Percentiles rank a stretch among this genome's conserved stretches.
These are phyloP conservation scores for Yarrowia porcina DNA, from an alignment of 805 yeast species.

Conservation along the genomic window DNA sequence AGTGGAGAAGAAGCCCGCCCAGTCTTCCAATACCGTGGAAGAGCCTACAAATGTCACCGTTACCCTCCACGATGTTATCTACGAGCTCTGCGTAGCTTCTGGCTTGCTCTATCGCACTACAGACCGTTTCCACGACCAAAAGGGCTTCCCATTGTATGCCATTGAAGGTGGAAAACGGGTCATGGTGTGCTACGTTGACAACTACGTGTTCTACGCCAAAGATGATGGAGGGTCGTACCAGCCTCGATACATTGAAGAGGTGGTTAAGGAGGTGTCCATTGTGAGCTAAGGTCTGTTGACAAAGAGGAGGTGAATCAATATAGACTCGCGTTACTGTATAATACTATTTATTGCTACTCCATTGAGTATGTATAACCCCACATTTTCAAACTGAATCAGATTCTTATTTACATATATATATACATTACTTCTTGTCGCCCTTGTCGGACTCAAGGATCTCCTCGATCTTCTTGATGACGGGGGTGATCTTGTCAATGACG, in stretches of 20 bases:
- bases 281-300: too few relatives aligned
- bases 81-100: slow-evolving; percentile 49
- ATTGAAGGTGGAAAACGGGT: slow-evolving; percentile 38
- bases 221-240: background rate
- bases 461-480: slow-evolving; percentile 10
- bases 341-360: background rate
- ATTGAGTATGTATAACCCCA: too few relatives aligned
- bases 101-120: background rate
- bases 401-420: slow-evolving; percentile 13
- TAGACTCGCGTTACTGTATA: too few relatives aligned
- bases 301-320: too few relatives aligned
- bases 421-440: slow-evolving; percentile 19
- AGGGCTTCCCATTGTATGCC: slow-evolving; percentile 4
- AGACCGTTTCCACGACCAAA: background rate
- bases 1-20: background rate
- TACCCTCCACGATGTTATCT: slow-evolving; percentile 64
- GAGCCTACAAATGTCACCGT: slow-evolving; percentile 21
- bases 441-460: slow-evolving; percentile 9
- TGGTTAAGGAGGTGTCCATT: background rate
- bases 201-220: slow-evolving; percentile 62
- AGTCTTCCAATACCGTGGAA: background rate
- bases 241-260: slow-evolving; percentile 20
- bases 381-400: too few relatives aligned
- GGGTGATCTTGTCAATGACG: slow-evolving; percentile 12
- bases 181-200: slow-evolving; percentile 50